A percentile compares a stretch with the other conserved stretches of the same genome.
Evolutionary conservation across 2,329 filamentous ascomycete genomes (phyloP).

Genomic region (Fusarium sulawesiense): DNA sequence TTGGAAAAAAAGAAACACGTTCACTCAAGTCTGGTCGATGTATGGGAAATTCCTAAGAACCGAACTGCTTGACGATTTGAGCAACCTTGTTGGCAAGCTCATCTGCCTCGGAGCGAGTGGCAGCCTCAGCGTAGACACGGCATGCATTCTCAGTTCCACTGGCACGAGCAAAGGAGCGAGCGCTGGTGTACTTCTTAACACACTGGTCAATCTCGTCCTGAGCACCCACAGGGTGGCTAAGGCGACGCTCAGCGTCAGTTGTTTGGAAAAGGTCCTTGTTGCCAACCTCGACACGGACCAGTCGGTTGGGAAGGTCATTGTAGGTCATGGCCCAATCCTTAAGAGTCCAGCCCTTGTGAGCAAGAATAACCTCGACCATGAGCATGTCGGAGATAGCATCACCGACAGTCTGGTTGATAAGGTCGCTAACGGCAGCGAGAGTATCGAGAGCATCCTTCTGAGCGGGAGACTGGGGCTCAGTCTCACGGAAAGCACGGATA

Average conservation of each 20-base stretch:
- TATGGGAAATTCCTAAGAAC: slow-evolving; percentile 44
- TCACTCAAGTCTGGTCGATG: slow-evolving; percentile 5
- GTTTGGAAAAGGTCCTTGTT: slow-evolving; percentile 92
- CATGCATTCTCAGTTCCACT: slow-evolving; percentile 97
- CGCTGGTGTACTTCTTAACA: slow-evolving; percentile 91
- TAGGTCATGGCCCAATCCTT: slow-evolving; percentile 95
- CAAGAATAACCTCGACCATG: slow-evolving; percentile 93
- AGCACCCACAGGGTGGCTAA: slow-evolving; percentile 80
- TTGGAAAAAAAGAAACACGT: slow-evolving; percentile 23
- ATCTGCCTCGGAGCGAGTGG: slow-evolving; percentile 87
- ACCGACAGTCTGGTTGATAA: slow-evolving; percentile 98
- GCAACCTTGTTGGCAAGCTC: slow-evolving; percentile 88
- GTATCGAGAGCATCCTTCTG: slow-evolving; percentile 91
- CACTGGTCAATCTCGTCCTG: slow-evolving; percentile 88
- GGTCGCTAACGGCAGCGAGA: slow-evolving; percentile 82
- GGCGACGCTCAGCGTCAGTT: slow-evolving; percentile 89
- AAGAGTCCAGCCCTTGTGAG: slow-evolving; percentile 91
- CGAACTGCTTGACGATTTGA: slow-evolving; percentile 74
- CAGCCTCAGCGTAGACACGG: slow-evolving; percentile 94
- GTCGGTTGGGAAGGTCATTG: slow-evolving; percentile 90
- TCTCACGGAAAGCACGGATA: slow-evolving; percentile 79
- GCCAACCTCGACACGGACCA: slow-evolving; percentile 90
- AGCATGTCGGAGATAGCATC: slow-evolving; percentile 97
- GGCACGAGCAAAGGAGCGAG: slow-evolving; percentile 89
- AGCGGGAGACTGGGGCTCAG: slow-evolving; percentile 87